Conservation (phyloP, 768 basidiomycete species). For the Leucocoprinus birnbaumii region DNA sequence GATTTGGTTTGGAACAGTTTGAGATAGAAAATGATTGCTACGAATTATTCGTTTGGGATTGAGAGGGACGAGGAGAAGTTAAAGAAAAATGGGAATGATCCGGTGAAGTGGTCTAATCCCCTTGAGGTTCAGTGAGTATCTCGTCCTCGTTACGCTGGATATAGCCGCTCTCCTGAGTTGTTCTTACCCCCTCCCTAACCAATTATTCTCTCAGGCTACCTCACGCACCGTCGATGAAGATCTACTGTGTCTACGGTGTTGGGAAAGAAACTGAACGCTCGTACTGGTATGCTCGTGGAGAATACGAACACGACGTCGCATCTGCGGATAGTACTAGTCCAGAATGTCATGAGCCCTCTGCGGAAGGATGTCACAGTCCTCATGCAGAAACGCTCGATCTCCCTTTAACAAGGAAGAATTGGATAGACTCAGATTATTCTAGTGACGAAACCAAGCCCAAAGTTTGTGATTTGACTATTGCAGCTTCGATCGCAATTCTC, state of each 20-base stretch:
- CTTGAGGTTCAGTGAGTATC: slow-evolving; percentile 63
- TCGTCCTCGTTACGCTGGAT: not conserved
- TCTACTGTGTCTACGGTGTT: slow-evolving; percentile 91
- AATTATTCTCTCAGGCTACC: slow-evolving; percentile 55
- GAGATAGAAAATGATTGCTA: slow-evolving; percentile 69
- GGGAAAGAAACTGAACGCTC: slow-evolving; percentile 97
- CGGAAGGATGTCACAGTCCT: slow-evolving; percentile 37
- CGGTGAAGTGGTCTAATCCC: slow-evolving; percentile 91
- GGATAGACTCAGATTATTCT: slow-evolving; percentile 86
- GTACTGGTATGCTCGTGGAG: slow-evolving; percentile 82
- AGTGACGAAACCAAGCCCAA: slow-evolving; percentile 58
- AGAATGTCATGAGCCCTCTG: slow-evolving; percentile 41
- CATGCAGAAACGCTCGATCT: slow-evolving; percentile 46
- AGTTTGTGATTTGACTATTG: slow-evolving; percentile 28
- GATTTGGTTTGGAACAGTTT: not conserved
- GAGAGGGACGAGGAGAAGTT: slow-evolving; percentile 71
- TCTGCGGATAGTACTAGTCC: slow-evolving; percentile 40
- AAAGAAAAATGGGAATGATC: slow-evolving; percentile 66
- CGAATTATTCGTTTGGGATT: slow-evolving; percentile 88
- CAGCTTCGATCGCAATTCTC: not conserved
- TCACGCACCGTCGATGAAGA: slow-evolving; percentile 86
- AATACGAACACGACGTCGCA: slow-evolving; percentile 64
- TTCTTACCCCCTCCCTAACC: not conserved
- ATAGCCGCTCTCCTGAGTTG: too few relatives aligned
- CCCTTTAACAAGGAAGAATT: slow-evolving; percentile 56